A percentile compares a stretch with the other conserved stretches of the same genome.
Evolutionary conservation across 2,329 filamentous ascomycete genomes (phyloP).

Genomic region (Cyphellophora europaea): DNA sequence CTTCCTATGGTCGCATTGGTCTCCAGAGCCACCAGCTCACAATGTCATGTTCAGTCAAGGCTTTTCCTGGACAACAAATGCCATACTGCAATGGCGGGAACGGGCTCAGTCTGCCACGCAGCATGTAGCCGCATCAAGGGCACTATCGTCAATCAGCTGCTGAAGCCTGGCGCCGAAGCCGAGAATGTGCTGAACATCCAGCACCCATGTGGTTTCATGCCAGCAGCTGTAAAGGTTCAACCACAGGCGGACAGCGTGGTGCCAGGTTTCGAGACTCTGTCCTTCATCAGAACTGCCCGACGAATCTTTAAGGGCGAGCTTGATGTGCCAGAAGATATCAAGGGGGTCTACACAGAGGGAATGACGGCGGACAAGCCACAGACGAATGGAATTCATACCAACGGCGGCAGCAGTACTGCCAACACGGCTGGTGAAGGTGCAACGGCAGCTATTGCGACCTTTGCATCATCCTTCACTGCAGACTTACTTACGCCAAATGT

Average conservation of each 20-base stretch:
- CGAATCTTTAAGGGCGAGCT: constrained; percentile 7
- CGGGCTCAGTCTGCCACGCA: too few relatives aligned
- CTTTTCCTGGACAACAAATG: too few relatives aligned
- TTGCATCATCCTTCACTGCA: too few relatives aligned
- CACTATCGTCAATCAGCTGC: too few relatives aligned
- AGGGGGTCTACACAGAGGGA: not conserved
- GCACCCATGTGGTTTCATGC: too few relatives aligned
- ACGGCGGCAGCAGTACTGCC: not conserved
- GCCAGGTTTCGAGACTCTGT: constrained; percentile 7
- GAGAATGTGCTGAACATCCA: too few relatives aligned
- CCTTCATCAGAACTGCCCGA: constrained; percentile 9
- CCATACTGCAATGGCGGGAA: too few relatives aligned
- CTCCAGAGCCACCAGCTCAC: too few relatives aligned
- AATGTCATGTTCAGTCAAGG: too few relatives aligned
- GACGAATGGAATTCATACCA: not conserved
- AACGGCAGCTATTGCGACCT: not conserved
- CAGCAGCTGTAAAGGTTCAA: not conserved
- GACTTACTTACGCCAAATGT: not conserved
- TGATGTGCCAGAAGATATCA: constrained; percentile 4
- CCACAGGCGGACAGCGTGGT: constrained; percentile 1
- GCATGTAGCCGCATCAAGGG: too few relatives aligned
- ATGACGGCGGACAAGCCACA: not conserved
- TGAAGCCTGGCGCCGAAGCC: too few relatives aligned
- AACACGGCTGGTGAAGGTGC: not conserved
- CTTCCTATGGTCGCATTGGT: constrained; percentile 2